Conservation (phyloP, 495 filamentous ascomycete genomes). For the Lophiostoma macrostomum region DNA sequence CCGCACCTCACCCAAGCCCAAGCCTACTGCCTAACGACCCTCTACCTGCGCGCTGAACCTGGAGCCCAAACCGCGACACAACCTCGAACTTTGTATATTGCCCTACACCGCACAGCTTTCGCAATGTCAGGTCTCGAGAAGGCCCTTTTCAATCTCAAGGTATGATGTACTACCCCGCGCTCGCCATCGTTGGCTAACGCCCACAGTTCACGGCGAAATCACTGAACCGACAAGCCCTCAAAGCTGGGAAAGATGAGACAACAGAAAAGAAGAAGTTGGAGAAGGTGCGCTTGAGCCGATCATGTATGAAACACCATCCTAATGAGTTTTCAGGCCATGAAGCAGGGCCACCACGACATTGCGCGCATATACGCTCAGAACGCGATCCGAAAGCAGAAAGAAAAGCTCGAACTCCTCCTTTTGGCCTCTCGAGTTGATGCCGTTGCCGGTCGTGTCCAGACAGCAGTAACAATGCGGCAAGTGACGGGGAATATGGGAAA, state of each 20-base stretch:
- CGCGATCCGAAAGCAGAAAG: constrained; percentile 74
- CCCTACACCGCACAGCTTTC: neutral
- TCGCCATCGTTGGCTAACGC: constrained; percentile 8
- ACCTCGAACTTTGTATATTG: neutral
- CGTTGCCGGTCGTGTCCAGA: constrained; percentile 60
- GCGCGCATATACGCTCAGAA: constrained; percentile 82
- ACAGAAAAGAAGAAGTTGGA: constrained; percentile 80
- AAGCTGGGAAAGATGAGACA: constrained; percentile 78
- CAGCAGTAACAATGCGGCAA: constrained; percentile 63
- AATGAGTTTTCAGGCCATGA: constrained; percentile 48
- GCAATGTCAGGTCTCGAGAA: constrained; percentile 62
- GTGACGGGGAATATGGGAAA: constrained; percentile 64
- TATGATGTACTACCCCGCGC: constrained; percentile 25
- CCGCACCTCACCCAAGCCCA: no score
- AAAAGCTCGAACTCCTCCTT: constrained; percentile 60
- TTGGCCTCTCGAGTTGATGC: constrained; percentile 61
- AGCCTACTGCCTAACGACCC: no score
- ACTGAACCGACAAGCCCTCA: constrained; percentile 73
- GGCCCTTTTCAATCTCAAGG: constrained; percentile 64
- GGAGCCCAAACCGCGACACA: no score
- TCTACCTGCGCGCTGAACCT: no score
- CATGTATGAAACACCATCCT: neutral
- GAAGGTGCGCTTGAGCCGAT: constrained; percentile 50
- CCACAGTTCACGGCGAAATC: constrained; percentile 78
- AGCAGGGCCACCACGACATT: constrained; percentile 68